Evolutionary conservation across 1,284 basidiomycete species (phyloP).

Genomic region (Limonomyces culmigenus): DNA sequence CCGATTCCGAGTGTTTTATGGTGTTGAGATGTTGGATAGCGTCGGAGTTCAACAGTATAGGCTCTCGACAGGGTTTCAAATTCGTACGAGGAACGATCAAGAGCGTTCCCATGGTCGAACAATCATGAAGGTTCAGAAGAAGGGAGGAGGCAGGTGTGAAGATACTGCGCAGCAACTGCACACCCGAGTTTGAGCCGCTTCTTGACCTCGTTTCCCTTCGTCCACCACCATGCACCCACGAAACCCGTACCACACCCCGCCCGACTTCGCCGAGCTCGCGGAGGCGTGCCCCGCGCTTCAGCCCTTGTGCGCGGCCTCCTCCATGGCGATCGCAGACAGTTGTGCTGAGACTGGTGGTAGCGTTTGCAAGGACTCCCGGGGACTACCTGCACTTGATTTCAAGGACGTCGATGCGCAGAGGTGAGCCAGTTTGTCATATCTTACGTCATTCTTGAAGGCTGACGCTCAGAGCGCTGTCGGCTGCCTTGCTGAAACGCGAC

Average conservation of each 20-base stretch:
- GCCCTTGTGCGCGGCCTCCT: constrained; percentile 30
- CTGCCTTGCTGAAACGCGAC: constrained; percentile 60
- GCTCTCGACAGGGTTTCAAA: no score
- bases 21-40: no score
- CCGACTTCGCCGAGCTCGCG: constrained; percentile 52
- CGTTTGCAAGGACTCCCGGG: constrained; percentile 15
- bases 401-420: constrained; percentile 50
- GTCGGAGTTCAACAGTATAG: no score
- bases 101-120: no score
- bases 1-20: no score
- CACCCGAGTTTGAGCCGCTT: no score
- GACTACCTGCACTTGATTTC: constrained; percentile 48
- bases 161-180: no score
- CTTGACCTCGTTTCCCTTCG: no score
- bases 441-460: neutral
- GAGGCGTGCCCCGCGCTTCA: constrained; percentile 37
- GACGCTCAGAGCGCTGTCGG: constrained; percentile 39
- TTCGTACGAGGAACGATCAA: no score
- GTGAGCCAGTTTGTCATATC: constrained; percentile 16
- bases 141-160: no score
- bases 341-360: constrained; percentile 9
- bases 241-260: constrained; percentile 36
- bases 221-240: constrained; percentile 38
- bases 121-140: no score
- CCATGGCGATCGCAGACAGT: neutral